Percentiles rank a stretch among this genome's conserved stretches.
Evolutionary conservation across 805 yeast species (phyloP).

Genomic region (Pichia deserticola): DNA sequence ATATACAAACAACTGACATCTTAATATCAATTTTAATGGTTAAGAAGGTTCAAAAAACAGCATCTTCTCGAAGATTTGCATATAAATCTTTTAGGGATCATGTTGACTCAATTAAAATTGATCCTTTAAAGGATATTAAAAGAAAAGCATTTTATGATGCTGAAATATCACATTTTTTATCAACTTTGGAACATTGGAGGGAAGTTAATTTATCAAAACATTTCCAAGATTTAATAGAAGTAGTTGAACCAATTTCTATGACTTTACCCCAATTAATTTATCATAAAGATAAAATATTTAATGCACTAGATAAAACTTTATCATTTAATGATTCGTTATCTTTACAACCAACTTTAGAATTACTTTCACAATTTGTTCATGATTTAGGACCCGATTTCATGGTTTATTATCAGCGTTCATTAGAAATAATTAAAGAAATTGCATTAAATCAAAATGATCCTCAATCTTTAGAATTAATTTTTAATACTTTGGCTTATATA

Average conservation of each 20-base stretch:
- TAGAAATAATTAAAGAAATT: slow-evolving; percentile 44
- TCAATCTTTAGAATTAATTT: slow-evolving; percentile 70
- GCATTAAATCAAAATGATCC: slow-evolving; percentile 45
- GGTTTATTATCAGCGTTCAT: slow-evolving; percentile 47
- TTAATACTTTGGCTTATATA: slow-evolving; percentile 77
- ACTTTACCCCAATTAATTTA: slow-evolving; percentile 76
- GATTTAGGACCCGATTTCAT: slow-evolving; percentile 90
- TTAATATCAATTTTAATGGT: slow-evolving; percentile 16
- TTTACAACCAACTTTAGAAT: slow-evolving; percentile 73
- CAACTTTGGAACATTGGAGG: slow-evolving; percentile 79
- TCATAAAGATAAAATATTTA: slow-evolving; percentile 57
- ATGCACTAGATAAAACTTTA: slow-evolving; percentile 33
- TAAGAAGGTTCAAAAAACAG: slow-evolving; percentile 39
- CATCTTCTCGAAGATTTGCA: slow-evolving; percentile 51
- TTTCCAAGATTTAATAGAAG: slow-evolving; percentile 56
- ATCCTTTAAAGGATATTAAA: slow-evolving; percentile 47
- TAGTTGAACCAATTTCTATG: slow-evolving; percentile 47
- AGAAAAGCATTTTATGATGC: slow-evolving; percentile 62
- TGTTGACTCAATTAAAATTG: slow-evolving; percentile 76
- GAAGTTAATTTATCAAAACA: slow-evolving; percentile 74
- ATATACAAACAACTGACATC: too few species aligned
- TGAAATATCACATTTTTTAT: slow-evolving; percentile 69
- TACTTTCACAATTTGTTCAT: slow-evolving; percentile 77
- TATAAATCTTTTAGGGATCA: slow-evolving; percentile 77
- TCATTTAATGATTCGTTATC: slow-evolving; percentile 58